Base-by-base conservation (phyloP, 73 alveolate species). In the Symbiodinium pilosum region DNA sequence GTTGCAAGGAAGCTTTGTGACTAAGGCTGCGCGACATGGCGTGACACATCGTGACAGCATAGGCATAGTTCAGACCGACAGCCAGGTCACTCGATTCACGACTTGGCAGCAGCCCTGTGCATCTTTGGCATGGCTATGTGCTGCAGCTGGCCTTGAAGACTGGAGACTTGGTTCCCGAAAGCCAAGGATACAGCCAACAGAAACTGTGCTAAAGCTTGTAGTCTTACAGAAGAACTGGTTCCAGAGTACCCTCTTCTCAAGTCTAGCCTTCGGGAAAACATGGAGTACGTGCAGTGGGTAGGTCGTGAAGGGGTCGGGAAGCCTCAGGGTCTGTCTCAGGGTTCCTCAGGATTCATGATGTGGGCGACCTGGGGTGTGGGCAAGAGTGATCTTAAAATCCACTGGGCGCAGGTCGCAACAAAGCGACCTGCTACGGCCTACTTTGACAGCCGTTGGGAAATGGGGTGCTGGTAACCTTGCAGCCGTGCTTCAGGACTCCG, bases 31-130 rank as follows among this genome's bases (percentile, higher is more conserved):
- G n/a, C n/a, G n/a, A n/a, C n/a, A n/a, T n/a, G n/a, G n/a, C n/a
- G n/a, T n/a, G n/a, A n/a, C n/a, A n/a, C n/a, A n/a, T n/a, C n/a
- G n/a, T n/a, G n/a, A n/a, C n/a, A n/a, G n/a, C n/a, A n/a, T n/a
- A n/a, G n/a, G n/a, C n/a, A 20, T 18, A 52, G 77, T 9, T 59
- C 77, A 6, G 1, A 1, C 3, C 28, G 39, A 36, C 77, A 24
- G 77, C 77, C 77, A 59, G 8, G 8, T 36, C 77, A 59, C 77
- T 59, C 77, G 77, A 14, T 59, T 59, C 77, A 59, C 77, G 36
- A 59, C 77, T 59, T 59, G 38, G 77, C 77, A 28, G 69, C n/a
- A 59, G 77, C 77, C 77, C 77, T 59, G 77, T 59, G 77, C 77
- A 59, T 59, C 77, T 59, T 59, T 59, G 77, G 77, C 77, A 59